Evolutionary conservation across 371 early-diverging fungal genomes (phyloP), one percentile per base, ranked within the genome.

Genomic region (Mortierella sp.): DNA sequence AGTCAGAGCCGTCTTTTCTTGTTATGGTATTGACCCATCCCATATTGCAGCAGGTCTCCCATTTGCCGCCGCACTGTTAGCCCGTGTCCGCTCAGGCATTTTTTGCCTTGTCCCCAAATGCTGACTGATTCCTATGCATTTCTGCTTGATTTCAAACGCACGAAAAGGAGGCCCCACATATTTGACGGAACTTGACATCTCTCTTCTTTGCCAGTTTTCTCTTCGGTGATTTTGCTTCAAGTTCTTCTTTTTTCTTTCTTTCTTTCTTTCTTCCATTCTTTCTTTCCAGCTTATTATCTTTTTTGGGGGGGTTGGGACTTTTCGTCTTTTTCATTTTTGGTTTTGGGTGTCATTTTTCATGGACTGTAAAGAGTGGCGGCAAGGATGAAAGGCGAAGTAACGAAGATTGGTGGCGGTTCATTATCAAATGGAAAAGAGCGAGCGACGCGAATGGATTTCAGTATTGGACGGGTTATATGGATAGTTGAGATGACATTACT

Each of bases 111-210:
- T n/a, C 41, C 38, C 65, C 18, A 35, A 65, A 65, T 49, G 49
- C 49, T 43, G 32, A 44, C 76, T 70, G 80, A 75, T 80, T 76
- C 68, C 81, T 49, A 74, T 74, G 79, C 56, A 74, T 79, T 75
- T 48, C 71, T 74, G 71, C 10, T 58, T 68, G 76, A 71, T 76
- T 75, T 44, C 56, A 41, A 71, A 77, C n/a, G 71, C 16, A 41
- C 51, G 73, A 83, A 84, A 80, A 80, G 77, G 77, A 74, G 84
- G 84, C 84, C 84, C 84, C 84, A 21, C 35, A 70, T 77, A 77
- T 77, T 84, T 84, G 84, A 84, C 84, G 84, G 84, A 84, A 71
- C 80, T 49, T 80, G 75, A 77, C 77, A 77, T 80, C 79, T 79
- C 84, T 84, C 80, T 84, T 80, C 79, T 75, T 65, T 74, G 77